Conservation (phyloP, 495 filamentous ascomycete species). For the Trypethelium eluteriae region DNA sequence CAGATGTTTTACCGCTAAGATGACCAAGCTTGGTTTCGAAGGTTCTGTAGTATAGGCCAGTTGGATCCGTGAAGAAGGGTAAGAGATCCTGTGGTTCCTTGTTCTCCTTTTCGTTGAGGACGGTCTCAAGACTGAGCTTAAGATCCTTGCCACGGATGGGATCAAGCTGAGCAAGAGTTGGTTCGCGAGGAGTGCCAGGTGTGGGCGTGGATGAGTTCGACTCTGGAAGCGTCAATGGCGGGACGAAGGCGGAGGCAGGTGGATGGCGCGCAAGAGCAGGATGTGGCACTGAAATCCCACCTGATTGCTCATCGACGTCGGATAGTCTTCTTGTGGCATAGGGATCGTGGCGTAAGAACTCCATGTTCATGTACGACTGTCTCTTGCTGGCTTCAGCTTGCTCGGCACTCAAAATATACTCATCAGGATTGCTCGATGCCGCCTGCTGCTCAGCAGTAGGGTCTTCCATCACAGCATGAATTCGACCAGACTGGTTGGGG, state of each 20-base stretch:
- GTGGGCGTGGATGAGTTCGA: not conserved
- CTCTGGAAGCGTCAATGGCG: not conserved
- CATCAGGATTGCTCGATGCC: conserved; percentile 7
- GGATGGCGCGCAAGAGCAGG: conserved; percentile 4
- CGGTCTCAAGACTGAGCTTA: conserved; percentile 18
- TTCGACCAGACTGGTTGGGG: not conserved
- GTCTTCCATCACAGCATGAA: conserved; percentile 3
- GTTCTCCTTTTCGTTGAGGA: conserved; percentile 31
- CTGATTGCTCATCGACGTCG: conserved; percentile 1
- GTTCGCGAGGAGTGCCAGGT: conserved; percentile 1
- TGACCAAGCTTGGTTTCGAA: conserved; percentile 51
- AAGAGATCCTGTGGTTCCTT: conserved; percentile 57
- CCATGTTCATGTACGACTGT: conserved; percentile 12
- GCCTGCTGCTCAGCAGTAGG: conserved; percentile 7
- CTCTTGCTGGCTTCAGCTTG: conserved; percentile 18
- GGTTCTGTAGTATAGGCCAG: conserved; percentile 47
- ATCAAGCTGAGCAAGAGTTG: not conserved
- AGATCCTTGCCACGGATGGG: not conserved
- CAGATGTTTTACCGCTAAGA: conserved; percentile 48
- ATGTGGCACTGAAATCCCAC: conserved; percentile 1
- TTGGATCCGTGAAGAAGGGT: conserved; percentile 60
- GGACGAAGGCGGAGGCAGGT: not conserved
- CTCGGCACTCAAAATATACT: conserved; percentile 14
- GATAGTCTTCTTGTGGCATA: conserved; percentile 4
- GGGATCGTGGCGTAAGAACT: conserved; percentile 7